These are phyloP conservation scores for Asclepias syriaca DNA, from an alignment of 257 asterid species.

Conservation along the genomic window DNA sequence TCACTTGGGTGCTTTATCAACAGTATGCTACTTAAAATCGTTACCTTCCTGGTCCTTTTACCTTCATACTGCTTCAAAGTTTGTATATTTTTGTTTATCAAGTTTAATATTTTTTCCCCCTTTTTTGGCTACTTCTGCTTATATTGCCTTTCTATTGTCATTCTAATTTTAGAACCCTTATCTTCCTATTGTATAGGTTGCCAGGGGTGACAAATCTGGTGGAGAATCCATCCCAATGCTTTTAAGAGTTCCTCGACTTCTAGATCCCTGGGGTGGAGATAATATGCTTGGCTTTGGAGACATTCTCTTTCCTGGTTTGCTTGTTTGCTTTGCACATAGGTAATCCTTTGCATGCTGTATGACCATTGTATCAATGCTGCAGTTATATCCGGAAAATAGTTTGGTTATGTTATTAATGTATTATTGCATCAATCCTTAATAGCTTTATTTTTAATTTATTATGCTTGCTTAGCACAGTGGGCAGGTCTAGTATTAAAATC, in stretches of 20 bases:
- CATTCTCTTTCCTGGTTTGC: conserved; percentile 89
- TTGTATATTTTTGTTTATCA: neutral
- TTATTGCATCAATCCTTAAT: neutral
- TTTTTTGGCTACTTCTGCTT: neutral
- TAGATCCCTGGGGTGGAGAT: conserved; percentile 91
- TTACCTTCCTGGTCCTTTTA: neutral
- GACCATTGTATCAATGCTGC: neutral
- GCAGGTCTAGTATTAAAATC: neutral
- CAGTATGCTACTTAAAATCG: neutral
- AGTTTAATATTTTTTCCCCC: no score
- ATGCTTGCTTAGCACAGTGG: neutral
- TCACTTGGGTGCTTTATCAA: neutral
- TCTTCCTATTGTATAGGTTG: conserved; percentile 55
- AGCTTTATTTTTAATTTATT: neutral
- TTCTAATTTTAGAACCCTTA: neutral
- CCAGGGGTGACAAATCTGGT: conserved; percentile 79
- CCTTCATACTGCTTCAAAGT: neutral
- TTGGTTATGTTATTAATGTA: neutral
- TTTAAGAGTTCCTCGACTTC: conserved; percentile 77
- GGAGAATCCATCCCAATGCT: conserved; percentile 99
- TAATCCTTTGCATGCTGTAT: conserved; percentile 22
- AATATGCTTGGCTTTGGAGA: conserved; percentile 99
- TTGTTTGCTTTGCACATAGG: conserved; percentile 79
- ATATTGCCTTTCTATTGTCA: conserved; percentile 2
- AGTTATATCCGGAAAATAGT: neutral